Evolutionary conservation across 768 basidiomycete species (phyloP).

Genomic region (Krasilnikovozyma curviuscula): DNA sequence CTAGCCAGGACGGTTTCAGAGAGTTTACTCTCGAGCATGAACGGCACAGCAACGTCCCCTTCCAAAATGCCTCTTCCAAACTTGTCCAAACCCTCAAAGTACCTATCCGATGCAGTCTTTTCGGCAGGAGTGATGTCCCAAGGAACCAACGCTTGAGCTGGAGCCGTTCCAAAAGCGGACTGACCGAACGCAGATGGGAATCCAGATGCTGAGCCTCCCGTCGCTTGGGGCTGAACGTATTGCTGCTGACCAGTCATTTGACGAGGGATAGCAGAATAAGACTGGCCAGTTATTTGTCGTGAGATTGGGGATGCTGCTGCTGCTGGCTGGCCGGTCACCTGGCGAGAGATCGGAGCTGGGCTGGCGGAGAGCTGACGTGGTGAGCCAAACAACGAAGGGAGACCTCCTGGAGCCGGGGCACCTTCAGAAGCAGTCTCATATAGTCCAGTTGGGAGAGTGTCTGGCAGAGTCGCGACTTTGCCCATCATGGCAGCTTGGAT

Average conservation of each 20-base stretch:
- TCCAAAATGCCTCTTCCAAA: conserved; percentile 61
- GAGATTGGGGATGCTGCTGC: not conserved
- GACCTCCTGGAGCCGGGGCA: no score
- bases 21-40: conserved; percentile 78
- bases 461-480: conserved; percentile 49
- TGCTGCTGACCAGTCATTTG: conserved; percentile 7
- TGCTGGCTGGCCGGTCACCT: conserved; percentile 4
- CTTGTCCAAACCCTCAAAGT: conserved; percentile 65
- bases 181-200: not conserved
- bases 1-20: conserved; percentile 66
- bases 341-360: conserved; percentile 27
- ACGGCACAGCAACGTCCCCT: conserved; percentile 84
- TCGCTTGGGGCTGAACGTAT: not conserved
- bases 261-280: conserved; percentile 2
- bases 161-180: conserved; percentile 11
- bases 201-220: conserved; percentile 1
- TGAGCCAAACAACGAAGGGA: not conserved
- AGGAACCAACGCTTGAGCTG: conserved; percentile 8
- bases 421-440: conserved; percentile 52
- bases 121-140: conserved; percentile 77
- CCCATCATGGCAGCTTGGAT: conserved; percentile 82
- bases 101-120: conserved; percentile 54
- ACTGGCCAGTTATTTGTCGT: not conserved
- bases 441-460: conserved; percentile 55
- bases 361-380: not conserved